Conservation (phyloP, 2,329 filamentous ascomycete species). For the Xylariomycetidae sp. region DNA sequence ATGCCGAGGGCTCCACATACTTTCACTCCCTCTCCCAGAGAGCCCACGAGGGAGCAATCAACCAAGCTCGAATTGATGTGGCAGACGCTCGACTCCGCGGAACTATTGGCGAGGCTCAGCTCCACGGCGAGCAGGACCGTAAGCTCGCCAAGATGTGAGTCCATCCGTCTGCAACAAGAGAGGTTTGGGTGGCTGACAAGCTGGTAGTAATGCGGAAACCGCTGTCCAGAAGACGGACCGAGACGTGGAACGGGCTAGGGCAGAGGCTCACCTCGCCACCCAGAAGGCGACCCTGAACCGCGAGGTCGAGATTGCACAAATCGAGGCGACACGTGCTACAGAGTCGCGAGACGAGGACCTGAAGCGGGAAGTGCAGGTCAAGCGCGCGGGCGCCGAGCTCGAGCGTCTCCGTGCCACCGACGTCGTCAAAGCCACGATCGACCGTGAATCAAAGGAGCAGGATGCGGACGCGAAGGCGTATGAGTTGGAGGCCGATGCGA, state of each 20-base stretch:
- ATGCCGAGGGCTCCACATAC: constrained; percentile 75
- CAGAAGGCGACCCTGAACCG: constrained; percentile 66
- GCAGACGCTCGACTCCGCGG: constrained; percentile 59
- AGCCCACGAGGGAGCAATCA: constrained; percentile 77
- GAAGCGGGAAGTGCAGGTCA: constrained; percentile 69
- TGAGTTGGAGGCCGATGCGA: constrained; percentile 57
- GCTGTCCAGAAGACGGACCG: constrained; percentile 79
- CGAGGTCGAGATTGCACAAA: constrained; percentile 69
- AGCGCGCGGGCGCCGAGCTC: constrained; percentile 72
- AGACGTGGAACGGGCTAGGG: constrained; percentile 72
- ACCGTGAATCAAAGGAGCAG: constrained; percentile 62
- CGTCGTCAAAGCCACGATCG: constrained; percentile 70
- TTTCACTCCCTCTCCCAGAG: constrained; percentile 78
- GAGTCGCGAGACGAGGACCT: constrained; percentile 76
- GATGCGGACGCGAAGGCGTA: constrained; percentile 61
- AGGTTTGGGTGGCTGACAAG: background rate
- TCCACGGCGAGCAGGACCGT: constrained; percentile 74
- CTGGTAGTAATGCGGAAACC: constrained; percentile 50
- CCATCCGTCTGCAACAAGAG: background rate
- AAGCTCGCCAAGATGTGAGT: constrained; percentile 71
- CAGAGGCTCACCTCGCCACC: constrained; percentile 70
- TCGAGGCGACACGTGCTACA: constrained; percentile 65
- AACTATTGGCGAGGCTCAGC: constrained; percentile 71
- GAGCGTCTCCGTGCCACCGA: constrained; percentile 72
- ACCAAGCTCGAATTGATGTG: constrained; percentile 66